A percentile compares a stretch with the other conserved stretches of the same genome.
These are phyloP conservation scores for Trichoderma erinaceum DNA, from an alignment of 495 filamentous ascomycete species.

Conservation along the genomic window DNA sequence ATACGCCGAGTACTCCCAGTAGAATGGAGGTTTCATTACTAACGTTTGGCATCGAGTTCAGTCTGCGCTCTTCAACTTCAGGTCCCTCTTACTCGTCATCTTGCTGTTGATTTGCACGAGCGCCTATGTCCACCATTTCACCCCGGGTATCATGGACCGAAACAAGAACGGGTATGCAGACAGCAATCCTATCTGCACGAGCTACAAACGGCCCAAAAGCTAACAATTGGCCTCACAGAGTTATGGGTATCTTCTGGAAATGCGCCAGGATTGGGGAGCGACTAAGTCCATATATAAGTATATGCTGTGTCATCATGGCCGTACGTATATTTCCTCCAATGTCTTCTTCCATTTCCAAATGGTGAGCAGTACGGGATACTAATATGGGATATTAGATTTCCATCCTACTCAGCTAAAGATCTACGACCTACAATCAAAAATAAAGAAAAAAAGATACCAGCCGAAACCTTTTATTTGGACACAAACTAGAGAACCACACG, in stretches of 20 bases:
- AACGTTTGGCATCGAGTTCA: conserved; percentile 33
- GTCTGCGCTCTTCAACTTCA: conserved; percentile 98
- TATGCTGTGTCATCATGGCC: conserved; percentile 92
- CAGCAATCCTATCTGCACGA: conserved; percentile 14
- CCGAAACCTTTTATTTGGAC: background rate
- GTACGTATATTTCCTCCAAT: conserved; percentile 38
- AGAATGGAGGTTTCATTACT: too few species aligned
- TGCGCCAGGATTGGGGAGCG: conserved; percentile 89
- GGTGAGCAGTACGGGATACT: background rate
- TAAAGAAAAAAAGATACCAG: background rate
- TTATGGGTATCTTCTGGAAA: conserved; percentile 95
- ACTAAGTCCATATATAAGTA: conserved; percentile 89
- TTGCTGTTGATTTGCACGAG: conserved; percentile 93
- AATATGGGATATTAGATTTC: conserved; percentile 4
- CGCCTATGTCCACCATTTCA: conserved; percentile 82
- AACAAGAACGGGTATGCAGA: conserved; percentile 77
- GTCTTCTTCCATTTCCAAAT: background rate
- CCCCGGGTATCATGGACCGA: conserved; percentile 86
- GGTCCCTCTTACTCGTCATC: conserved; percentile 85
- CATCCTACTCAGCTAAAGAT: conserved; percentile 13
- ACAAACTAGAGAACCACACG: background rate
- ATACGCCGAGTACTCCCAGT: too few species aligned
- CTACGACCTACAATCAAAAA: background rate
- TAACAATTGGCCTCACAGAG: conserved; percentile 36
- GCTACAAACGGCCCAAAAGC: conserved; percentile 1